phyloP scores from a whole-genome alignment of 2,329 filamentous ascomycete genomes.

The Colletotrichum agaves region DNA sequence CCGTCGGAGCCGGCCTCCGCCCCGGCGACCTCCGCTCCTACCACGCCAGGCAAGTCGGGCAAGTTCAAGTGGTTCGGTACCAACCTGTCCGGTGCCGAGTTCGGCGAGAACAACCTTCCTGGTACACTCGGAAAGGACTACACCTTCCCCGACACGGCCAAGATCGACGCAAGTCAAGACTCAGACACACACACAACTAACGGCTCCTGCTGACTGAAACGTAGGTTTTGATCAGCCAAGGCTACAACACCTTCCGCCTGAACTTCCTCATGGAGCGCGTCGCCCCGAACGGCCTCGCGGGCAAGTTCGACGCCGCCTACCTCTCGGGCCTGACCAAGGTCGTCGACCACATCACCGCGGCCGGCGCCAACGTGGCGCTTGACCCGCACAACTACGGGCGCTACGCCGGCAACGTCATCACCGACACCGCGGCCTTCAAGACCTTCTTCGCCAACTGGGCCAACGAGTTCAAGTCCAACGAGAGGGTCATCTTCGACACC shows the following conservation, averaged over 20 bases:
- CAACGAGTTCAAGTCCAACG: constrained; percentile 57
- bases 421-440: constrained; percentile 58
- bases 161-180: constrained; percentile 50
- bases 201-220: not conserved
- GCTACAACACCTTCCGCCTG: constrained; percentile 67
- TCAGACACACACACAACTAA: too few species aligned
- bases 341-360: constrained; percentile 46
- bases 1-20: not conserved
- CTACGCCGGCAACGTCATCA: constrained; percentile 60
- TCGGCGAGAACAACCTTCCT: constrained; percentile 66
- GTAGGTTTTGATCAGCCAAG: constrained; percentile 59
- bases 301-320: constrained; percentile 51
- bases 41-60: constrained; percentile 9
- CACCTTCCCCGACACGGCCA: constrained; percentile 66
- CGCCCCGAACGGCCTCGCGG: constrained; percentile 55
- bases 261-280: constrained; percentile 69
- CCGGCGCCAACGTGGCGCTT: constrained; percentile 55
- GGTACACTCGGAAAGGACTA: constrained; percentile 69
- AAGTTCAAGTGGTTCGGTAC: constrained; percentile 55
- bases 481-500: constrained; percentile 66
- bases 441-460: constrained; percentile 64
- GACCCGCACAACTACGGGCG: constrained; percentile 68
- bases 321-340: constrained; percentile 47
- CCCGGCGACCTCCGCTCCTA: not conserved
- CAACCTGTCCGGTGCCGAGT: constrained; percentile 69